These are phyloP conservation scores for Vigna angularis DNA, from an alignment of 306 rosid genomes.

Conservation along the genomic window DNA sequence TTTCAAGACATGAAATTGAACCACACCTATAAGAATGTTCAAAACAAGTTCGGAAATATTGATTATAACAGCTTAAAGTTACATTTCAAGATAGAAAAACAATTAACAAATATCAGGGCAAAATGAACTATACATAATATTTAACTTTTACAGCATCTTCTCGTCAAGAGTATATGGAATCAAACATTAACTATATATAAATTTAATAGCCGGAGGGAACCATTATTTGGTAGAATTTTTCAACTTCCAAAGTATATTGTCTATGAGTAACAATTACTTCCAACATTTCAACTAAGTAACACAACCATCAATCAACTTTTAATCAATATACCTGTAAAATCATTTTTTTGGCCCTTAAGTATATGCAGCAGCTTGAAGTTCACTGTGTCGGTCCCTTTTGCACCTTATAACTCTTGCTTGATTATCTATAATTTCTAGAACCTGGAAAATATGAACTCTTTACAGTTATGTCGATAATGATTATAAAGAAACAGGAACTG, in stretches of 20 bases:
- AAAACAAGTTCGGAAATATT: not conserved
- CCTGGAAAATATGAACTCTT: conserved; percentile 53
- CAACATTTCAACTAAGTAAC: conserved; percentile 28
- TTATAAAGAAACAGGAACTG: conserved; percentile 24
- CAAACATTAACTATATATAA: not conserved
- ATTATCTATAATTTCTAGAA: conserved; percentile 75
- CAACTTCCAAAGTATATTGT: conserved; percentile 13
- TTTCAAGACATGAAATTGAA: not conserved
- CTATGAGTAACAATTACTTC: conserved; percentile 13
- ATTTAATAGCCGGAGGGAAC: not conserved
- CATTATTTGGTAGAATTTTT: not conserved
- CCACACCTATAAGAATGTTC: not conserved
- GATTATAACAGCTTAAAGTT: not conserved
- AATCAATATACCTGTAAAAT: conserved; percentile 49
- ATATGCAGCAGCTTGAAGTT: conserved; percentile 64
- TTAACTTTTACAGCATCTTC: not conserved
- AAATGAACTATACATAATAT: not conserved
- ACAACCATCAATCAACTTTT: conserved; percentile 24
- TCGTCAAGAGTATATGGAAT: not conserved
- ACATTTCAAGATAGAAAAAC: not conserved
- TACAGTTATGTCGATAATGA: not conserved
- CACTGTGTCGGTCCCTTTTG: conserved; percentile 61
- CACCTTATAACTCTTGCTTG: conserved; percentile 79
- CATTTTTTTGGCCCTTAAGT: conserved; percentile 45
- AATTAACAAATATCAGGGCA: not conserved